A percentile compares a stretch with the other conserved stretches of the same genome.
phyloP scores from a whole-genome alignment of 495 filamentous ascomycete genomes.

The Cercophora sp. region DNA sequence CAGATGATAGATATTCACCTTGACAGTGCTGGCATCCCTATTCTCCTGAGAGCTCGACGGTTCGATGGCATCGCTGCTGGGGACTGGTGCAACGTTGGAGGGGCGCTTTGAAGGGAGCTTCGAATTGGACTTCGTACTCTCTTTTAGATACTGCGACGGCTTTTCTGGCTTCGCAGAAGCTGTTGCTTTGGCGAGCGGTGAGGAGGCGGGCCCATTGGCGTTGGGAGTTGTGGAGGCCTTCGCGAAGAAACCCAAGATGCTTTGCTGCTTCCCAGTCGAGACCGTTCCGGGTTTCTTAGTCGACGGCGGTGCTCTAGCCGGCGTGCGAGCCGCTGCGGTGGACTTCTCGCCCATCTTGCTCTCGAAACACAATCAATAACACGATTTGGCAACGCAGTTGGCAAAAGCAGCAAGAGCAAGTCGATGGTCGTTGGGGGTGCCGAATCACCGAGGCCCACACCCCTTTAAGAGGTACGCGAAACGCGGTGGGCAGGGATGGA shows the following conservation, averaged over 20 bases:
- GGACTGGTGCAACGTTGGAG: conserved; percentile 62
- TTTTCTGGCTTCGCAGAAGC: conserved; percentile 20
- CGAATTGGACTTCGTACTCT: conserved; percentile 44
- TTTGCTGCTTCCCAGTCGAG: conserved; percentile 63
- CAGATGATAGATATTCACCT: conserved; percentile 43
- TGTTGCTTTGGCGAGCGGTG: conserved; percentile 17
- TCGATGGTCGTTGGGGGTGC: not conserved
- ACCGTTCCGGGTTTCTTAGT: conserved; percentile 36
- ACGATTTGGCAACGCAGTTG: not conserved
- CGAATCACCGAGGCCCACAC: not conserved
- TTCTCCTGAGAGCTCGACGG: conserved; percentile 57
- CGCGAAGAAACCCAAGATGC: conserved; percentile 83
- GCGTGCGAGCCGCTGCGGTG: conserved; percentile 32
- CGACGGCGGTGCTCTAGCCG: conserved; percentile 39
- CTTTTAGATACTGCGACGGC: conserved; percentile 37
- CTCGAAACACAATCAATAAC: not conserved
- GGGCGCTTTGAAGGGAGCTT: conserved; percentile 34
- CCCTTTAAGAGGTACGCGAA: conserved; percentile 6
- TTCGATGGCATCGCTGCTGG: conserved; percentile 68
- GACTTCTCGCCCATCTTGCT: conserved; percentile 31
- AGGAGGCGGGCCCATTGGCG: conserved; percentile 29
- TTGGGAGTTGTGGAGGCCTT: conserved; percentile 51
- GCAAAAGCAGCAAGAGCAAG: not conserved
- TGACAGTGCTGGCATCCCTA: conserved; percentile 33
- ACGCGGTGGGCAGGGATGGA: conserved; percentile 10